phyloP scores from a whole-genome alignment of 495 filamentous ascomycete genomes.

The Talaromyces proteolyticus region DNA sequence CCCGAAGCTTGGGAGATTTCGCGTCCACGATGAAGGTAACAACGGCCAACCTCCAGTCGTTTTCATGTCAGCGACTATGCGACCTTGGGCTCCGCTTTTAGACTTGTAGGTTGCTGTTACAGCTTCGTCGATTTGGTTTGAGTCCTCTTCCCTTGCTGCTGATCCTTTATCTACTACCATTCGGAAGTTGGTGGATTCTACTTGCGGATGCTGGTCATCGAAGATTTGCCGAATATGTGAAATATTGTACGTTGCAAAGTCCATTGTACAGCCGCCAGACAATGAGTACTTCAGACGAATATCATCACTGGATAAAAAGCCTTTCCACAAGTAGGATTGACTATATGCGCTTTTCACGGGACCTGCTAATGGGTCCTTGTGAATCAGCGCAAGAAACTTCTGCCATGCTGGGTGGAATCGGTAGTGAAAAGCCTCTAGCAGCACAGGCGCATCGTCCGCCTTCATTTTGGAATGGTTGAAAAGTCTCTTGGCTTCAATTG shows the following conservation, averaged over 20 bases:
- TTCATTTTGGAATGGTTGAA: conserved; percentile 27
- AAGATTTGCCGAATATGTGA: conserved; percentile 34
- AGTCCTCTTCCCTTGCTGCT: conserved; percentile 5
- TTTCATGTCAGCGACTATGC: conserved; percentile 26
- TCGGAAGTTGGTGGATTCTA: background rate
- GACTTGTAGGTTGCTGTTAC: conserved; percentile 37
- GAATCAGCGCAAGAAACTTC: conserved; percentile 37
- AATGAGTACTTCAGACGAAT: conserved; percentile 52
- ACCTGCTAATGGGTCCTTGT: conserved; percentile 13
- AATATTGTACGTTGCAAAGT: conserved; percentile 47
- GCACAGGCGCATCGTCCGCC: conserved; percentile 23
- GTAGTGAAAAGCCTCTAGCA: conserved; percentile 57
- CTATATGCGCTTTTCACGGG: conserved; percentile 6
- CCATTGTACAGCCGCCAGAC: conserved; percentile 54
- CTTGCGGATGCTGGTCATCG: conserved; percentile 20
- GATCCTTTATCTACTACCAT: background rate
- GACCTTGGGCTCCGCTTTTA: conserved; percentile 32
- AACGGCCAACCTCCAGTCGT: conserved; percentile 10
- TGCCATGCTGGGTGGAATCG: conserved; percentile 52
- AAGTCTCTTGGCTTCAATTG: conserved; percentile 26
- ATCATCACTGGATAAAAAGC: conserved; percentile 25
- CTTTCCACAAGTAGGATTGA: conserved; percentile 11
- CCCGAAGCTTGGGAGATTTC: conserved; percentile 12
- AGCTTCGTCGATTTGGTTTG: conserved; percentile 27
- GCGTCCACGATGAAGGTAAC: conserved; percentile 10